Evolutionary conservation across 768 basidiomycete genomes (phyloP), one percentile per base, ranked within the genome.

Genomic region (Lactarius sanguifluus): DNA sequence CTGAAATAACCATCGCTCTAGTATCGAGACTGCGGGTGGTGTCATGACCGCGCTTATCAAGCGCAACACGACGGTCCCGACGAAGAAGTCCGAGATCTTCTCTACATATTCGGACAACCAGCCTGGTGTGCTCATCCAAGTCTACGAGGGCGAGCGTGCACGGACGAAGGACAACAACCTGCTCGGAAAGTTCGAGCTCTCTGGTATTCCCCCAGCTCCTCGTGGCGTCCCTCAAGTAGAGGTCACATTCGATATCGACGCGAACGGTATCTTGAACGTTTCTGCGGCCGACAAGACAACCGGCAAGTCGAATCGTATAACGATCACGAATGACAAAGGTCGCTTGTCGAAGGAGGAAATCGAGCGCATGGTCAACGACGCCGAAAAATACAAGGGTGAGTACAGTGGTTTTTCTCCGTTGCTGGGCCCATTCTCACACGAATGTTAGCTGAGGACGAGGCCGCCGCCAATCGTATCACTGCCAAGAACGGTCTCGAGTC

Each of bases 41-140:
- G 96, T 98, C 76, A 96, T 98, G 93, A 98, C 96, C 34, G 86
- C 94, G 57, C 89, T 98, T 77, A 98, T 98, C 85, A 96, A 95
- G 82, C 90, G 96, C 62, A 98, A 98, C 85, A 98, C 96, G 70
- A 97, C 94, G 59, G 93, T 98, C 71, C 96, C 96, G 32, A 97
- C 96, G 73, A 97, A 96, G 83, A 98, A 97, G 83, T 95, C 96
- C 9, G 94, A 98, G 81, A 93, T 90, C 75, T 97, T 98, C 87
- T 98, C 96, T 45, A 98, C 96, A 23, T 96, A 96, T 83, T 89
- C 95, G 71, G 96, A 97, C 83, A 97, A 98, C 83, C 95, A 98
- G 77, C 95, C 96, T 64, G 94, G 95, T 83, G 96, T 98, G 56
- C 87, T 97, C 74, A 97, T 98, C 78, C 95, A 97, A 77, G 96